Percentiles rank a stretch among this genome's conserved stretches.
phyloP scores from a whole-genome alignment of 2,329 filamentous ascomycete species.

The Monilinia polystroma region DNA sequence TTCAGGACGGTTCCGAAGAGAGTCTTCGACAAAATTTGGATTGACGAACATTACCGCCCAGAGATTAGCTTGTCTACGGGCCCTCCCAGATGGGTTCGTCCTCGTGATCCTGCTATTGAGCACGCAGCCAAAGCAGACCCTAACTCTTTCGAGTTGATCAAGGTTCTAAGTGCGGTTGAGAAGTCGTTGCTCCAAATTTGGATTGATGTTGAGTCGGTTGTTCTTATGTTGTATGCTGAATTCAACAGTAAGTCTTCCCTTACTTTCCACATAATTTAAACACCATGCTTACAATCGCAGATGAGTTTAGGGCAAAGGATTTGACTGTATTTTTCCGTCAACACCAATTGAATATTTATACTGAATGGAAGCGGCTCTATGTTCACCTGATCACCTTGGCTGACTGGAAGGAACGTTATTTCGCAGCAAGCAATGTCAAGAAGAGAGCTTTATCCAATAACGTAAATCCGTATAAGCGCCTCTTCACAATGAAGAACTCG shows the following conservation, averaged over 20 bases:
- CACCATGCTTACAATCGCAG: conserved; percentile 1
- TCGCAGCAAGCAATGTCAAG: conserved; percentile 8
- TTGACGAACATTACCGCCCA: conserved; percentile 1
- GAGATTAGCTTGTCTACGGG: conserved; percentile 5
- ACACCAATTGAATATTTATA: conserved; percentile 3
- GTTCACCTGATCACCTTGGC: conserved; percentile 1
- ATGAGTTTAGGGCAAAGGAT: background rate
- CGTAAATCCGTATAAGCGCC: conserved; percentile 6
- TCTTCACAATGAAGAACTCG: conserved; percentile 9
- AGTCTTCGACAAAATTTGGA: conserved; percentile 11
- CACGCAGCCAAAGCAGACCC: conserved; percentile 2
- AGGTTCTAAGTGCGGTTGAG: conserved; percentile 15
- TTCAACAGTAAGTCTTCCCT: background rate
- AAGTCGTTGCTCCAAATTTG: conserved; percentile 12
- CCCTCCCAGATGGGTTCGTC: conserved; percentile 12
- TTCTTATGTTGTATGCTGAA: conserved; percentile 12
- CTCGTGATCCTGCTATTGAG: background rate
- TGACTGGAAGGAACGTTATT: conserved; percentile 18
- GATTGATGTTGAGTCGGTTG: conserved; percentile 17
- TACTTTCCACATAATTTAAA: background rate
- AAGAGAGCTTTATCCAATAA: background rate
- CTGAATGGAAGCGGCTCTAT: background rate
- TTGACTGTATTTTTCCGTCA: conserved; percentile 2
- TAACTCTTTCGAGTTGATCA: background rate
- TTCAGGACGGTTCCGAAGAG: conserved; percentile 4